Evolutionary conservation across 257 asterid genomes (phyloP), one percentile per base, ranked within the genome.

Genomic region (Leonotis leonurus): DNA sequence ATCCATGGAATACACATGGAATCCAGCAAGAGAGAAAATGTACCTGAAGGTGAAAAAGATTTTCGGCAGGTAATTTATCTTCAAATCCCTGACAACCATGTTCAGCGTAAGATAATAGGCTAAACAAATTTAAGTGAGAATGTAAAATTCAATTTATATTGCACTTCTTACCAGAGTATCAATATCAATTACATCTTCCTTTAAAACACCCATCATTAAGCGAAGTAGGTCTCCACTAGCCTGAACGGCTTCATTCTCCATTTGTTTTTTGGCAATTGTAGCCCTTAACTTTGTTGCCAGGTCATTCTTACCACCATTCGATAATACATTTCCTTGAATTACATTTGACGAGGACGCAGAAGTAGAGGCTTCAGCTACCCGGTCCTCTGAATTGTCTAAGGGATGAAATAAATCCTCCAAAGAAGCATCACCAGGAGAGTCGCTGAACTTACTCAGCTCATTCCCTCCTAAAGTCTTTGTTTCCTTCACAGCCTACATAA

Each of bases 31-130:
- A 12, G 59, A 64, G 56, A n/a, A 64, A 17, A 73, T 62, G 51
- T 85, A 93, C 99, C 99, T 93, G 97, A 65, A 93, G 94, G 80
- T 89, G 96, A 71, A 85, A 85, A 36, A 76, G 83, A 82, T 84
- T 89, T 68, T 93, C 95, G 24, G 88, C 83, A 16, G 94, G 94
- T 82, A 93, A 64, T 67, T 87, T 93, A 78, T 89, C 97, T 77
- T 87, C 97, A 78, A 85, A 85, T 56, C 89, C 95, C 99, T 89
- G 80, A 51, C 40, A 73, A 79, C 63, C 58, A 73, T 61, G 27
- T 67, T 51, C 56, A 63, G 73, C 52, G 66, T 33, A 75, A 63
- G 70, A 67, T 57, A 75, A 10, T 40, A 45, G 64, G 13, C 60
- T 69, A 30, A 36, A 40, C 40, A 58, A 35, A 64, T 55, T 46